These are phyloP conservation scores for Phalaenopsis hybrid DNA, from an alignment of 116 monocot genomes.

Conservation along the genomic window DNA sequence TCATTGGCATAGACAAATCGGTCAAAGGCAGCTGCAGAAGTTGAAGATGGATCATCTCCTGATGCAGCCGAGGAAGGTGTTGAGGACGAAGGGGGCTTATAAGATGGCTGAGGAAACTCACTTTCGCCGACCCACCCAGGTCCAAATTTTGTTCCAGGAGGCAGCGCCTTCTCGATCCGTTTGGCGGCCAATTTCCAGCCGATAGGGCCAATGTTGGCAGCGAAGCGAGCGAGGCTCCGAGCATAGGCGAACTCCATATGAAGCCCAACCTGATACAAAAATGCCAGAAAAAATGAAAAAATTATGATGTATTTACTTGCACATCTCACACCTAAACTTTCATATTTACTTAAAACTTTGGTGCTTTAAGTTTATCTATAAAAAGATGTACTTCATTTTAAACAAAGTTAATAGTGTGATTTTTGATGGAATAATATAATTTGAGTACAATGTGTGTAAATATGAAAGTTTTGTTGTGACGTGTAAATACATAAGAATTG, in stretches of 20 bases:
- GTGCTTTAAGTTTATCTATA: too few species aligned
- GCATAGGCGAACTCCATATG: slow-evolving; percentile 39
- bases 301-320: neutral
- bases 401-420: too few species aligned
- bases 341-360: too few species aligned
- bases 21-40: neutral
- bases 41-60: neutral
- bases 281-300: neutral
- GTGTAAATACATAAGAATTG: too few species aligned
- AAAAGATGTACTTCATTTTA: too few species aligned
- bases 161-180: slow-evolving; percentile 34
- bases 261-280: slow-evolving; percentile 36
- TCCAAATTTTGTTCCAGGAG: slow-evolving; percentile 49
- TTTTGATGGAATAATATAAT: too few species aligned
- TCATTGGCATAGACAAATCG: neutral
- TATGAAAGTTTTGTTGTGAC: too few species aligned
- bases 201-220: slow-evolving; percentile 46
- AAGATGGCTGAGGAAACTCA: slow-evolving; percentile 18
- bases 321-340: too few species aligned
- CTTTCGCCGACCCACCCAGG: slow-evolving; percentile 44
- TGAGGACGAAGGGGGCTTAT: neutral
- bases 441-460: too few species aligned
- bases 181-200: slow-evolving; percentile 44
- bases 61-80: neutral
- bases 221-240: slow-evolving; percentile 46